Percentiles rank a stretch among this genome's conserved stretches.
phyloP scores from a whole-genome alignment of 257 asterid genomes.

The Cynanchum wilfordii region DNA sequence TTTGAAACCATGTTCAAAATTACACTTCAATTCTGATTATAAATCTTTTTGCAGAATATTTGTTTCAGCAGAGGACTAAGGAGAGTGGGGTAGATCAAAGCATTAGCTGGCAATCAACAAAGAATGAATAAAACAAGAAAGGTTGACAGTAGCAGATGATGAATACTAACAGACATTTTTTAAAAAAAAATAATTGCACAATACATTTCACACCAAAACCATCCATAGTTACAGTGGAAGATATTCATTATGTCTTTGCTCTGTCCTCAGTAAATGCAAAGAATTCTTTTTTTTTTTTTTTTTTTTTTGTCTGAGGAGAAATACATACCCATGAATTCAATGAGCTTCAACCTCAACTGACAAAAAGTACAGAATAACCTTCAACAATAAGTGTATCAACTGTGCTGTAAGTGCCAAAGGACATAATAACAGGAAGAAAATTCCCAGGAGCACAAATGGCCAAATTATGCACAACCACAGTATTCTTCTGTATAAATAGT shows the following conservation, averaged over 20 bases:
- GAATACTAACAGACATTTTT: background rate
- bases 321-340: background rate
- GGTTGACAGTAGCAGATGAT: background rate
- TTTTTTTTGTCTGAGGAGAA: background rate
- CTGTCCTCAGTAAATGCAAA: background rate
- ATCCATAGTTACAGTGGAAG: background rate
- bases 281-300: background rate
- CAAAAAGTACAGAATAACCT: background rate
- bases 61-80: background rate
- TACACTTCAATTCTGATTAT: too few species aligned
- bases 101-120: constrained; percentile 5
- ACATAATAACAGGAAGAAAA: constrained; percentile 4
- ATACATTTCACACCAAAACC: background rate
- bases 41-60: too few species aligned
- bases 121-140: background rate
- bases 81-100: background rate
- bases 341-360: constrained; percentile 2
- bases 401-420: background rate
- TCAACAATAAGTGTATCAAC: background rate
- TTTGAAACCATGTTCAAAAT: too few species aligned
- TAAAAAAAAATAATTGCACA: background rate
- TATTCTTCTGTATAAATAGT: background rate
- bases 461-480: constrained; percentile 4
- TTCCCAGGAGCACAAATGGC: background rate
- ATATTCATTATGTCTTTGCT: background rate